Evolutionary conservation across 345 rosid genomes (phyloP), one percentile per base, ranked within the genome.

Genomic region (Jatropha curcas): DNA sequence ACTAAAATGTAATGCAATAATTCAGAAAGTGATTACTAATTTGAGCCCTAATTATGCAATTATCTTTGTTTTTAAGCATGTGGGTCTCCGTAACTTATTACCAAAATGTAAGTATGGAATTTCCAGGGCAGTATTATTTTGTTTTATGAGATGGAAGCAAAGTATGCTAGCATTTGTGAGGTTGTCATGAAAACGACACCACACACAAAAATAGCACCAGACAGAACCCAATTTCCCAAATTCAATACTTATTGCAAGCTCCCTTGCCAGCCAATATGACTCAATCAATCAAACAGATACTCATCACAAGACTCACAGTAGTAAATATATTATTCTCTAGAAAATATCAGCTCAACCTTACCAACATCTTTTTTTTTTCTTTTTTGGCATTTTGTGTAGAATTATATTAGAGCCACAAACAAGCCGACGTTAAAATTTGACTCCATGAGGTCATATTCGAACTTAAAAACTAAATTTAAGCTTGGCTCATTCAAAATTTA

Each of bases 121-220:
- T 43, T 43, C 46, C 46, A 43, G 46, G 11, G 2, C 16, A 8
- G 11, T 45, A 14, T 12, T 9, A 7, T 74, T 78, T 78, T 62
- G 70, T 72, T 66, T 75, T 71, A 62, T 22, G 37, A 52, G 73
- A 63, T 76, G 68, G 72, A 67, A 24, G 73, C 67, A 70, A 74
- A 72, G 59, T 66, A 43, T 28, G 74, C 57, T 37, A 60, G 43
- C 62, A 48, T 48, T 74, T 10, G 48, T 64, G 71, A 35, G 72
- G 74, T 46, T 79, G 83, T 74, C 83, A 68, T 65, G 86, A 80
- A 74, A 72, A 41, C 16, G 72, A 75, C 78, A 58, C 8, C 12
- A 22, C 45, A 41, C 45, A 41, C 52, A 1, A 4, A 52, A 3
- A 25, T 52, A 55, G 39, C 53, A 17, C 33, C 46, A 30, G 71